These are phyloP conservation scores for Periconia digitata DNA, from an alignment of 2,329 filamentous ascomycete genomes.

Conservation along the genomic window DNA sequence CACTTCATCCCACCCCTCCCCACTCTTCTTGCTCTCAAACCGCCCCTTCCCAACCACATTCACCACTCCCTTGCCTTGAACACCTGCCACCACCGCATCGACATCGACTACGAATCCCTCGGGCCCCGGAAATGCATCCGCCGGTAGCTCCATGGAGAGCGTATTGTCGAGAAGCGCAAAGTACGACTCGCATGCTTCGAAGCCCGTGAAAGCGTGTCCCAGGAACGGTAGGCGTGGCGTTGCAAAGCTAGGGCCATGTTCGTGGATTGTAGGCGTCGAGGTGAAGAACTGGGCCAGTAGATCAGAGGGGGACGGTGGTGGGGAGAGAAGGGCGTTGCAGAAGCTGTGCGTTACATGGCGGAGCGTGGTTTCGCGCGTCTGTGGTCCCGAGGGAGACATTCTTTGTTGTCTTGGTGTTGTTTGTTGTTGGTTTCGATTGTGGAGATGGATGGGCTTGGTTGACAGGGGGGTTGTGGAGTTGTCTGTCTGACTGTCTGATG, in stretches of 20 bases:
- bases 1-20: conserved; percentile 44
- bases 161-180: conserved; percentile 38
- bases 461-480: no score
- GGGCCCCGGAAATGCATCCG: conserved; percentile 36
- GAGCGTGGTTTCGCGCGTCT: no score
- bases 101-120: conserved; percentile 42
- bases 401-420: no score
- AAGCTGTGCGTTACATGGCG: conserved; percentile 33
- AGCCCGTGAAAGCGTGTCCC: conserved; percentile 38
- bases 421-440: no score
- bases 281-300: conserved; percentile 33
- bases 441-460: no score
- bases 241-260: conserved; percentile 47
- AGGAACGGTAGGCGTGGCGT: conserved; percentile 43
- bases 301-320: conserved; percentile 21
- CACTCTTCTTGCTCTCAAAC: conserved; percentile 43
- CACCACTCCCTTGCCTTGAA: conserved; percentile 41
- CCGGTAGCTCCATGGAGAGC: conserved; percentile 35
- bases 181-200: conserved; percentile 42
- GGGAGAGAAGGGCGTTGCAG: conserved; percentile 30
- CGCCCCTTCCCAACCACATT: conserved; percentile 38
- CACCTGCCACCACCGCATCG: conserved; percentile 37
- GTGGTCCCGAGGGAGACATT: no score
- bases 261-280: conserved; percentile 39
- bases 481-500: no score